Conservation (phyloP, 2,329 filamentous ascomycete species). For the Diaporthe capsici region DNA sequence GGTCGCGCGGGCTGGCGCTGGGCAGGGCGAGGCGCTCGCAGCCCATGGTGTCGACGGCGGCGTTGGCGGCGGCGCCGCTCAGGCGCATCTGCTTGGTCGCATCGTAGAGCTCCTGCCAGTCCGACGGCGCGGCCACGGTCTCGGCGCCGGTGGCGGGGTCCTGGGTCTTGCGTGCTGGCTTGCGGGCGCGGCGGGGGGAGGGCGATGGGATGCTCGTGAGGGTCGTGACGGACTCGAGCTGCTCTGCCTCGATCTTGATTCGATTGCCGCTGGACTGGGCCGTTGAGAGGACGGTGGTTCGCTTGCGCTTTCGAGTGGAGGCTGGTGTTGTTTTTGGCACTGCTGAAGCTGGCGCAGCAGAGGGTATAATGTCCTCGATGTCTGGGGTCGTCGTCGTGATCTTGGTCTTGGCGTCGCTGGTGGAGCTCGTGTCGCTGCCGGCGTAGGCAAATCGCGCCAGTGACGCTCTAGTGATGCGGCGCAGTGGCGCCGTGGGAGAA, state of each 20-base stretch:
- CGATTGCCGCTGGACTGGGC: background rate
- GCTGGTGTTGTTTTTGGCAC: background rate
- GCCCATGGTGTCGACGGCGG: constrained; percentile 97
- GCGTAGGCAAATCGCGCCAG: constrained; percentile 63
- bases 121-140: constrained; percentile 73
- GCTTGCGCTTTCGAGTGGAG: constrained; percentile 51
- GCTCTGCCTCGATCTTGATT: constrained; percentile 32
- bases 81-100: constrained; percentile 83
- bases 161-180: constrained; percentile 55
- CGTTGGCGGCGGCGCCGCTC: constrained; percentile 71
- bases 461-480: constrained; percentile 64
- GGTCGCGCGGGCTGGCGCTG: constrained; percentile 65
- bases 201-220: constrained; percentile 42
- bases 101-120: constrained; percentile 88
- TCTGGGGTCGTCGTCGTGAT: constrained; percentile 43
- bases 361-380: constrained; percentile 52
- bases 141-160: constrained; percentile 46
- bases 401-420: constrained; percentile 15
- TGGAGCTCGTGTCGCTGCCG: constrained; percentile 46
- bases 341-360: constrained; percentile 15
- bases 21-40: constrained; percentile 81
- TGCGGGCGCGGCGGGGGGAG: constrained; percentile 44
- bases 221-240: constrained; percentile 46
- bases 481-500: constrained; percentile 49
- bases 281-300: constrained; percentile 34